phyloP scores from a whole-genome alignment of 2,329 filamentous ascomycete species.

The Cryphonectria radicalis region DNA sequence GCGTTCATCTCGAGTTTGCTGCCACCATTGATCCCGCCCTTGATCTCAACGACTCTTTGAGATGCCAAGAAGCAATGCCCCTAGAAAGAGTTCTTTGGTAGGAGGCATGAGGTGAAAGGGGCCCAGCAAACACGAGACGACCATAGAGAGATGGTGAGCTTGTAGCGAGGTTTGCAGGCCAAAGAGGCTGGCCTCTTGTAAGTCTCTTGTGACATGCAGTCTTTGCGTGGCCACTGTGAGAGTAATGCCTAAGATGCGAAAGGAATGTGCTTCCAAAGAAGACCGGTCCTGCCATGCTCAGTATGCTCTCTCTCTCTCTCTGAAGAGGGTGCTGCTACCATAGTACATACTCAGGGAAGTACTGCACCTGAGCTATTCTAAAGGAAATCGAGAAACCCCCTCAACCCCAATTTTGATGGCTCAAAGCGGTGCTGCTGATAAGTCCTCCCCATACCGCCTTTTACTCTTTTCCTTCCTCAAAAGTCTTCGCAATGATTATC shows the following conservation, averaged over 20 bases:
- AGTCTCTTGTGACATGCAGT: neutral
- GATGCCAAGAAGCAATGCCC: constrained; percentile 21
- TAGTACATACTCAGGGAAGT: neutral
- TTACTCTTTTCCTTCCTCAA: neutral
- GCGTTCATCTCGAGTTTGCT: constrained; percentile 27
- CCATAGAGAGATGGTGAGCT: neutral
- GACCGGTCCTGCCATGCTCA: neutral
- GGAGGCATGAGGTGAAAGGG: neutral
- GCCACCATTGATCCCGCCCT: neutral
- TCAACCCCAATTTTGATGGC: neutral
- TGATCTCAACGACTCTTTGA: constrained; percentile 4
- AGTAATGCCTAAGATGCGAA: neutral
- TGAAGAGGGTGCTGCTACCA: no score
- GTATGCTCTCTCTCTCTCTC: no score
- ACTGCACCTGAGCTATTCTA: neutral
- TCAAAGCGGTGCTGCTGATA: neutral
- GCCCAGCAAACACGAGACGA: constrained; percentile 2
- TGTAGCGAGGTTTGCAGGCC: neutral
- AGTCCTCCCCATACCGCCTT: neutral
- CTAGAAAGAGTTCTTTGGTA: neutral
- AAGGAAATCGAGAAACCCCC: neutral
- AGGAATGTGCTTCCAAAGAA: neutral
- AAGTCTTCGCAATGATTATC: neutral
- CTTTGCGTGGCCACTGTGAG: neutral
- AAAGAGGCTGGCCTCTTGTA: neutral